Conservation (phyloP, 345 rosid genomes). For the Mallotus nudiflorus region DNA sequence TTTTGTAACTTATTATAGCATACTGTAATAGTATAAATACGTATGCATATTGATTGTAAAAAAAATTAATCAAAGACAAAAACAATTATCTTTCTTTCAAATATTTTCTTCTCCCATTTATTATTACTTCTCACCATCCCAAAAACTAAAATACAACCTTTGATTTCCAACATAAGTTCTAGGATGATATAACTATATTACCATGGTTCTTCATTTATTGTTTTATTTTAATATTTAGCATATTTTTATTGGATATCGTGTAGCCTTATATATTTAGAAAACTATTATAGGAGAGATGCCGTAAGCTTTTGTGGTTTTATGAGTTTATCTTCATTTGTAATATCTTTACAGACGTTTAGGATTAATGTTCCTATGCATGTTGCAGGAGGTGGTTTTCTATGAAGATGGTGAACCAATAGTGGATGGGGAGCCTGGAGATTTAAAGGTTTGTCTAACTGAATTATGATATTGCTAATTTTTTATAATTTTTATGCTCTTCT, state of each 20-base stretch:
- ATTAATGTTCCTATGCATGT: constrained; percentile 19
- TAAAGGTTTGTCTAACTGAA: constrained; percentile 52
- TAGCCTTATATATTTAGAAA: not conserved
- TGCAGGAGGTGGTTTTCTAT: constrained; percentile 88
- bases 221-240: not conserved
- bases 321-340: not conserved
- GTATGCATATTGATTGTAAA: no score
- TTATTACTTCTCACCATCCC: no score
- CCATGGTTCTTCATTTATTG: not conserved
- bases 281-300: not conserved
- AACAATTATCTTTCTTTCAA: no score
- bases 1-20: no score
- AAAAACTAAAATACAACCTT: no score
- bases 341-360: not conserved
- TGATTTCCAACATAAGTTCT: not conserved
- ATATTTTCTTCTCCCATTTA: no score
- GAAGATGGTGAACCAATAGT: constrained; percentile 96
- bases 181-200: not conserved
- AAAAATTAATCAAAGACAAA: no score
- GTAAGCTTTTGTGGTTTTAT: not conserved
- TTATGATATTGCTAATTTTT: not conserved
- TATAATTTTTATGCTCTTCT: not conserved
- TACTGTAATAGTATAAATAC: no score
- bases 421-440: constrained; percentile 97
- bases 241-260: not conserved